Base-by-base conservation (phyloP, 1,284 basidiomycete genomes). In the Heimioporus punctisporus region DNA sequence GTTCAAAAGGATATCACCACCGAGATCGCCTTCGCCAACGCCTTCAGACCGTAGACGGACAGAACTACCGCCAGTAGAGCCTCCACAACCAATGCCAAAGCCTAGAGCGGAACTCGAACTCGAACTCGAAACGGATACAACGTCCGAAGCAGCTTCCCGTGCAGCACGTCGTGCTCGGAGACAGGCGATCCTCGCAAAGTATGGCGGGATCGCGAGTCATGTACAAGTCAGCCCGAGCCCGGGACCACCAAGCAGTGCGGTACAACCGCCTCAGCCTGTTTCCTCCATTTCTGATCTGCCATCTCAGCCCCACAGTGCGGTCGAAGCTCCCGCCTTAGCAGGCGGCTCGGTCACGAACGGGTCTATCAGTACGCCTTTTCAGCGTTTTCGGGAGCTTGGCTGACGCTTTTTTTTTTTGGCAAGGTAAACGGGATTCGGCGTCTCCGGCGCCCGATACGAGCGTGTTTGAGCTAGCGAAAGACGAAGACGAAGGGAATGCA, bases 141-240 rank as follows among this genome's bases (percentile, higher is more conserved):
- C 80, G 12, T 83, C 88, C 23, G 78, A 89, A 3, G 92, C 93
- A 65, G 82, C 87, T 54, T 75, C 88, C 6, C 76, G 95, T 24
- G 92, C 89, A 43, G 90, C 86, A 53, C 82, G 93, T n/a, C 82
- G 90, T 30, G 87, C 88, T 26, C 89, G 85, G 62, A 85, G 94
- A 40, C 86, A 88, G 61, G 93, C 91, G 24, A 95, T 97, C 51
- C 76, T 94, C 56, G 93, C 93, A 53, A 95, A 92, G 72, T 92
- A 95, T 72, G 68, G 77, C 11, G 81, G 82, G 23, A 70, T 76
- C 42, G 65, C 77, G 51, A 83, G 79, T 61, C 69, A 72, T 46
- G 56, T 56, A 45, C 68, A 71, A 51, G 72, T 75, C 58, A 84
- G 81, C 56, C 76, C 79, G 26, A 83, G 81, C 61, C 81, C 82